Evolutionary conservation across 495 filamentous ascomycete species (phyloP).

Genomic region (Xylaria nigripes): DNA sequence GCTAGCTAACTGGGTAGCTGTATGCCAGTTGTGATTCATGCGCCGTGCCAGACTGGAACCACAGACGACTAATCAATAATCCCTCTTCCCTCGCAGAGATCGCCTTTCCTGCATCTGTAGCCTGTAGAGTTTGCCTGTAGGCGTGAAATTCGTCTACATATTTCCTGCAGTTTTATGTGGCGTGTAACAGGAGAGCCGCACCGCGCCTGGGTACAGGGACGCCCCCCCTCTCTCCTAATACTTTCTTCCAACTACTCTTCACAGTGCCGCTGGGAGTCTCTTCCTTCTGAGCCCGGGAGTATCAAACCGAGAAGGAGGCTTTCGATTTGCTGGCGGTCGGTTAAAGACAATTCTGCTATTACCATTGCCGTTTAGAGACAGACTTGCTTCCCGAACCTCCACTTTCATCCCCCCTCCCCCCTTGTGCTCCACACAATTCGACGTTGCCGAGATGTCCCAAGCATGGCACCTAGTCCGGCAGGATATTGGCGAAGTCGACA

Average conservation of each 20-base stretch:
- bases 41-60: not conserved
- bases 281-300: not conserved
- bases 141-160: not conserved
- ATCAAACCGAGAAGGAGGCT: constrained; percentile 1
- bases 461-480: not conserved
- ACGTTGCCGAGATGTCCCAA: constrained; percentile 10
- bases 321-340: constrained; percentile 9
- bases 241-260: not conserved
- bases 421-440: constrained; percentile 23
- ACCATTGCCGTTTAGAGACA: constrained; percentile 16
- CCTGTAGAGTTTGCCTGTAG: constrained; percentile 3
- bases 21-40: not conserved
- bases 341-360: constrained; percentile 10
- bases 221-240: not conserved
- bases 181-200: constrained; percentile 9
- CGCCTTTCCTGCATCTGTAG: not conserved
- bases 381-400: constrained; percentile 27
- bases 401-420: constrained; percentile 19
- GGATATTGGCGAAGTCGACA: not conserved
- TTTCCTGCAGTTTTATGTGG: constrained; percentile 1
- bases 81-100: not conserved
- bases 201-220: constrained; percentile 1
- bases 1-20: no score
- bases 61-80: not conserved
- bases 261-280: not conserved